Percentiles rank a stretch among this genome's conserved stretches.
Conservation (phyloP, 2,329 filamentous ascomycete species). For the Stachybotrys chartarum region DNA sequence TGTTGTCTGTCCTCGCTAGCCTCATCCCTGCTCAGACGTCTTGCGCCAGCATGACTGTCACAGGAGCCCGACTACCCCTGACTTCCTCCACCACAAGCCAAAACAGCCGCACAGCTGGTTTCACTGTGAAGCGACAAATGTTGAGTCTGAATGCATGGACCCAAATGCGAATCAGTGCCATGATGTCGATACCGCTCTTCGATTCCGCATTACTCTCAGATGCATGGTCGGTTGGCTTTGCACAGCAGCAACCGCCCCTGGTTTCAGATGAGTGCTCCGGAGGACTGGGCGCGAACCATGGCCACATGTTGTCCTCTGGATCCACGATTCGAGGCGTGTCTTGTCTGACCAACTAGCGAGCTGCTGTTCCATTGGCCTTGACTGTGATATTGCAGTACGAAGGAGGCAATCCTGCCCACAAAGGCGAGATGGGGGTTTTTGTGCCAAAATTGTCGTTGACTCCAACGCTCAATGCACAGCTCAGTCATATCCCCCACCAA, state of each 20-base stretch:
- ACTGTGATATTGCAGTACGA: neutral
- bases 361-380: neutral
- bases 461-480: slow-evolving; percentile 3
- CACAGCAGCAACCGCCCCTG: neutral
- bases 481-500: slow-evolving; percentile 59
- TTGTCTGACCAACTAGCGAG: neutral
- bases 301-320: neutral
- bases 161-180: too few relatives aligned
- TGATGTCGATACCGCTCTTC: too few relatives aligned
- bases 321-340: neutral
- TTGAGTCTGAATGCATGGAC: too few relatives aligned
- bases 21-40: too few relatives aligned
- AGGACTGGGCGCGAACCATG: neutral
- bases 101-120: neutral
- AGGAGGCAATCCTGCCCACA: neutral
- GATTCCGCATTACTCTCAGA: too few relatives aligned
- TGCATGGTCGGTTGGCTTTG: neutral
- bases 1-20: too few relatives aligned
- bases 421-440: neutral
- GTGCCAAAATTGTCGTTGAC: slow-evolving; percentile 16
- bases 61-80: neutral
- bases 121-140: neutral
- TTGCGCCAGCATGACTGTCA: neutral
- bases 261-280: neutral
- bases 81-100: neutral